Evolutionary conservation across 2,329 filamentous ascomycete genomes (phyloP), one percentile per base, ranked within the genome.

Genomic region (Botryotinia convoluta): DNA sequence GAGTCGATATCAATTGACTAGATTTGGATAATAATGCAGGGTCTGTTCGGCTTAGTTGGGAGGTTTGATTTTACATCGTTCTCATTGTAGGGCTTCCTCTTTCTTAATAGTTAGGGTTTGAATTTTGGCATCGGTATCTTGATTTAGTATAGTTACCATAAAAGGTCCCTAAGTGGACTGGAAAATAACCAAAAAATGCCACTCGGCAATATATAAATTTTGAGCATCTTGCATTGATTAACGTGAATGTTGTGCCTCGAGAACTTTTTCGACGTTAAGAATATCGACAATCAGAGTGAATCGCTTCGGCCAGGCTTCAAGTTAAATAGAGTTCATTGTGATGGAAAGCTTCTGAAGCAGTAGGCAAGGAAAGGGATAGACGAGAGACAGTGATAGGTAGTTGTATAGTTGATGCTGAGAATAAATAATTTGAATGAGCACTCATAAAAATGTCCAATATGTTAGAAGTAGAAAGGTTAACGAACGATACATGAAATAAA

Each of bases 1-100:
- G 87, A 81, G 86, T 91, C 59, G 87, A 90, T 72, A 87, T 90
- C 74, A 51, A 60, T 51, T 72, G 51, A 45, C 39, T 48, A 48
- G 32, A 72, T 48, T n/a, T 63, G 35, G 67, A 74, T 73, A 45
- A 71, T 63, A 48, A 51, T 35, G 37, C 61, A n/a, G 65, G 29
- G 45, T 39, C 45, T 59, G 63, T 54, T 74, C 16, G 72, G 39
- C 61, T 69, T 29, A 51, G 71, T 10, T 70, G 71, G 65, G 72
- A 44, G 60, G 73, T 74, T 70, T 51, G 71, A 71, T 67, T 71
- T 65, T 32, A 35, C 45, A 44, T 59, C 26, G 6, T 42, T 44
- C 12, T 69, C 18, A n/a, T 54, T 39, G 54, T 14, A 12, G 18
- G 35, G 39, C 44, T 42, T 32, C 48, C 37, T 42, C 18, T 44